These are phyloP conservation scores for Austroboletus niveus DNA, from an alignment of 1,284 basidiomycete genomes.

Conservation along the genomic window DNA sequence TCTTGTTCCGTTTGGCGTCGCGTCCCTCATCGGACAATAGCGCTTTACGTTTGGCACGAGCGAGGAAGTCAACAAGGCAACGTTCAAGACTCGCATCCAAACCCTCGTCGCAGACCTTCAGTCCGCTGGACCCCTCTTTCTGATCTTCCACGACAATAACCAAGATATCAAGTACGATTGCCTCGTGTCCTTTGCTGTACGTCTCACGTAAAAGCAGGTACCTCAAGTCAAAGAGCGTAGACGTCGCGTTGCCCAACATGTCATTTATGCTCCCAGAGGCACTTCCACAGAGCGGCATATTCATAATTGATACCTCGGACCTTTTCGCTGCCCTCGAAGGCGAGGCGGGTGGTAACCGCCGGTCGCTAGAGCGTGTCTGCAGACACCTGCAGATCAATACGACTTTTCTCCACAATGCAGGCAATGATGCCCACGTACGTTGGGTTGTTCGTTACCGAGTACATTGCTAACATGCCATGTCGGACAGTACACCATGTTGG, in stretches of 20 bases:
- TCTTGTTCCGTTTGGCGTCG: not conserved
- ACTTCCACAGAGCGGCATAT: conserved; percentile 52
- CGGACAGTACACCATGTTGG: conserved; percentile 63
- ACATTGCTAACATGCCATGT: not conserved
- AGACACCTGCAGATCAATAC: conserved; percentile 57
- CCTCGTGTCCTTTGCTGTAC: not conserved
- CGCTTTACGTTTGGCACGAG: conserved; percentile 66
- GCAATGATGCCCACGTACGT: conserved; percentile 79
- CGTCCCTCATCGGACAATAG: conserved; percentile 34
- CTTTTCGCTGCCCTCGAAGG: conserved; percentile 72
- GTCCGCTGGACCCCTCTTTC: conserved; percentile 60
- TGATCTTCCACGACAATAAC: conserved; percentile 75
- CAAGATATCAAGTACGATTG: conserved; percentile 67
- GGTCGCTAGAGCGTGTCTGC: conserved; percentile 58
- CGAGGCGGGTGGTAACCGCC: conserved; percentile 47
- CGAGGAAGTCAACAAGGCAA: conserved; percentile 46
- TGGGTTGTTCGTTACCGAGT: not conserved
- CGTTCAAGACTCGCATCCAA: conserved; percentile 53
- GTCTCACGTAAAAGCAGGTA: conserved; percentile 39
- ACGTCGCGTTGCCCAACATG: conserved; percentile 52
- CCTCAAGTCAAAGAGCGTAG: conserved; percentile 48
- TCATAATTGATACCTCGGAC: conserved; percentile 69
- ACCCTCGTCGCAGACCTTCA: conserved; percentile 45
- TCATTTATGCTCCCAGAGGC: conserved; percentile 55
- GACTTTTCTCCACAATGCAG: conserved; percentile 73